Base-by-base conservation (phyloP, 1,284 basidiomycete species). In the Marasmius fiardii region DNA sequence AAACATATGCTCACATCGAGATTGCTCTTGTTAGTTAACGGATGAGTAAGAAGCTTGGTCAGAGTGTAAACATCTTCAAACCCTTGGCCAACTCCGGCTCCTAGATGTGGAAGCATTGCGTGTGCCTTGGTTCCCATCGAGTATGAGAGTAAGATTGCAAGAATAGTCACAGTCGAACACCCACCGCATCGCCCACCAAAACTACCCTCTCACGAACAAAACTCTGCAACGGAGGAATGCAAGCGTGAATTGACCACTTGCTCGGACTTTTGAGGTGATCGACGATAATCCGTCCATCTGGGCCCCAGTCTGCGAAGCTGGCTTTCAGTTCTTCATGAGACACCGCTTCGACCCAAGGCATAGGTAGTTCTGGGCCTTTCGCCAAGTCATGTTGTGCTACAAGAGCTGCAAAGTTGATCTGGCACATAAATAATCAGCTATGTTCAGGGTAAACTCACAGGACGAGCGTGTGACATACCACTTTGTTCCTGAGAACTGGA, bases 71-170 rank as follows among this genome's bases (percentile, higher is more conserved):
- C n/a, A n/a, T n/a, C n/a, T n/a, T 87, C 85, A 44, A 86, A 73
- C 0, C 81, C 83, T 67, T 85, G 84, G 0, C 83, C 81, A 12
- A 81, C 82, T 12, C 84, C 84, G 0, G 82, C 77, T 1, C 83
- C 83, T 16, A 85, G 44, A 49, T 52, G 55, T 0, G 85, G 82
- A 18, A 77, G 65, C 76, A 83, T 86, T 0, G 73, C 81, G 63
- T 86, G 84, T 14, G 80, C 80, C 80, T 79, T 10, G 23, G 23
- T 24, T 26, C 4, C 44, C n/a, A 26, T 21, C 3, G 24, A n/a
- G 4, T 47, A 44, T 24, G 6, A n/a, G 3, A 26, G 6, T 26
- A 47, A 16, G 34, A 16, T 35, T 35, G 16, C 16, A n/a, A 8
- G 26, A 21, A 24, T 26, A 23, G 23, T 11, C 6, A 31, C 10